A percentile compares a stretch with the other conserved stretches of the same genome.
Conservation (phyloP, 441 rosid species). For the Rhodomyrtus psidioides region DNA sequence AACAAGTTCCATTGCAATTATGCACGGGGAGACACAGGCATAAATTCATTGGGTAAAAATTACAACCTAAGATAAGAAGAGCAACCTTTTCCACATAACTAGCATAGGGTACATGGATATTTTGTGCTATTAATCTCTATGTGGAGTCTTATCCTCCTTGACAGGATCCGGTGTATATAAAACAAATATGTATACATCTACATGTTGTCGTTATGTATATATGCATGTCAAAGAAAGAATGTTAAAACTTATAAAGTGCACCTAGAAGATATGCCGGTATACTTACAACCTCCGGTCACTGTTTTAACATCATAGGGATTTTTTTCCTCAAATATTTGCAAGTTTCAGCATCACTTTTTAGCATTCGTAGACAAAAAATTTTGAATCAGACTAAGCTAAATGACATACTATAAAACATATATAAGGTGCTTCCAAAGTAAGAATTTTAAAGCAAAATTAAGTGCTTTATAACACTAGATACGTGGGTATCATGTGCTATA, state of each 20-base stretch:
- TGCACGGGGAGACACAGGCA: background rate
- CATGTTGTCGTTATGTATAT: background rate
- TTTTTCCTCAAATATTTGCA: background rate
- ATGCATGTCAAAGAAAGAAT: background rate
- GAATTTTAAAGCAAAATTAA: background rate
- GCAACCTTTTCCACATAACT: background rate
- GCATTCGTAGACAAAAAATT: background rate
- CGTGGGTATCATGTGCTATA: background rate
- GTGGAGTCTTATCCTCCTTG: background rate
- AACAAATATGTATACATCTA: background rate
- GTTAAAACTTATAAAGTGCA: background rate
- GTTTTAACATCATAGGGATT: background rate
- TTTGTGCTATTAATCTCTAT: background rate
- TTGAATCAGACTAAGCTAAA: background rate
- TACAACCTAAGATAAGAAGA: background rate
- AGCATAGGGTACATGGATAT: background rate
- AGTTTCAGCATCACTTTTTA: background rate
- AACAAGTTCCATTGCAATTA: background rate
- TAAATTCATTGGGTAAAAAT: background rate
- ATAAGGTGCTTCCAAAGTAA: background rate
- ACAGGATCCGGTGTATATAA: background rate
- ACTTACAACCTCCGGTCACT: too few species aligned
- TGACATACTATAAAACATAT: background rate
- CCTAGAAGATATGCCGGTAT: background rate
- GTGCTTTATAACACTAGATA: background rate